Evolutionary conservation across 176 grass and related monocot species (phyloP).

Genomic region (Ananas comosus): DNA sequence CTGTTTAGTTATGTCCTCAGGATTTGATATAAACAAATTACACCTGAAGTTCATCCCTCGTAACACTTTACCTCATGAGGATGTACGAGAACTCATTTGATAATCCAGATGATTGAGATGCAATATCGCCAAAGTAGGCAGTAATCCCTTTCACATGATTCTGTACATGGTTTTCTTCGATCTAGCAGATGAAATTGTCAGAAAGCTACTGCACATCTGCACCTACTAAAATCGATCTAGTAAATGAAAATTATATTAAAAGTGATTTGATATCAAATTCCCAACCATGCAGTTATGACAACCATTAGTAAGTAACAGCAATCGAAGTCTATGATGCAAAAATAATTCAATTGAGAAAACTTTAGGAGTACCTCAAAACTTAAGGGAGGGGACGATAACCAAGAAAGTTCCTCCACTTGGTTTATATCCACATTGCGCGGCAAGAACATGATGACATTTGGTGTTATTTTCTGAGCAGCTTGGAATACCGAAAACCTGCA

Average conservation of each 20-base stretch:
- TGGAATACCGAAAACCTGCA: conserved; percentile 41
- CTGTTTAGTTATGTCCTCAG: too few relatives aligned
- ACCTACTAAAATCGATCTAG: too few relatives aligned
- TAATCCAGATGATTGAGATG: background rate
- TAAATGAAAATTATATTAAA: background rate
- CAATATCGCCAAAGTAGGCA: conserved; percentile 35
- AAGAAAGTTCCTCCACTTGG: conserved; percentile 59
- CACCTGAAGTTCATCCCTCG: too few relatives aligned
- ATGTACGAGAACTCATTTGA: background rate
- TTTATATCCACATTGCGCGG: conserved; percentile 41
- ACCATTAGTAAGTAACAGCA: too few relatives aligned
- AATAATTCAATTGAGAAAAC: background rate
- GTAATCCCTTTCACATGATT: conserved; percentile 42
- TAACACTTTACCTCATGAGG: background rate
- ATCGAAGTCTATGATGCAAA: background rate
- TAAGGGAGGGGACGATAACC: conserved; percentile 50
- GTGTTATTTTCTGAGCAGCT: conserved; percentile 45
- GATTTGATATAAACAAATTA: too few relatives aligned
- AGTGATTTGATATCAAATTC: too few relatives aligned
- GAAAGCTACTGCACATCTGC: background rate
- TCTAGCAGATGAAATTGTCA: conserved; percentile 18
- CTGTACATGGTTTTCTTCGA: conserved; percentile 34
- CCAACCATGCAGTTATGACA: too few relatives aligned
- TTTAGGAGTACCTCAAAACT: conserved; percentile 33
- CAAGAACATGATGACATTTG: conserved; percentile 58